These are phyloP conservation scores for Tricholoma matsutake DNA, from an alignment of 768 basidiomycete genomes.

Conservation along the genomic window DNA sequence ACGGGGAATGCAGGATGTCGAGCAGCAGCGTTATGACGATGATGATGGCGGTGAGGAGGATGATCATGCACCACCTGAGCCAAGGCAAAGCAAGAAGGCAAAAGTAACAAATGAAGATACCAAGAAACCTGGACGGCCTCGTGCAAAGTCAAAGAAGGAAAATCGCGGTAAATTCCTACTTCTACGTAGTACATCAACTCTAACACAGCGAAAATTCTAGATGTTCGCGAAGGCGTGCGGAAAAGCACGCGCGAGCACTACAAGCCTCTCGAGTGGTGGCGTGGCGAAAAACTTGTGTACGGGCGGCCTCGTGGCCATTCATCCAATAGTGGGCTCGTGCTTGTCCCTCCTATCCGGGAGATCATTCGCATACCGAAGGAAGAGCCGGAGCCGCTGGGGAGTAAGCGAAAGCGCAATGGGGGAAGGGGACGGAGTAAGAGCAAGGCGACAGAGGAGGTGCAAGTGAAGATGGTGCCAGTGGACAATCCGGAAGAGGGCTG, in stretches of 20 bases:
- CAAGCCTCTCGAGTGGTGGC: slow-evolving; percentile 86
- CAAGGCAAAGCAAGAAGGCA: slow-evolving; percentile 34
- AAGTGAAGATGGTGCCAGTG: slow-evolving; percentile 22
- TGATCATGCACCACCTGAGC: slow-evolving; percentile 24
- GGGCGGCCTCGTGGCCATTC: slow-evolving; percentile 39
- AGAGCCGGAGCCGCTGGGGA: slow-evolving; percentile 25
- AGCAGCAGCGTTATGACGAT: slow-evolving; percentile 27
- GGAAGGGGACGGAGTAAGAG: slow-evolving; percentile 54
- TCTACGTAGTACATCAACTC: background rate
- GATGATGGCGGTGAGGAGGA: slow-evolving; percentile 30
- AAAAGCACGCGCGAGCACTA: slow-evolving; percentile 68
- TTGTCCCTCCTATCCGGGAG: slow-evolving; percentile 63
- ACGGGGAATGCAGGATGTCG: slow-evolving; percentile 36
- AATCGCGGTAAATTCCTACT: slow-evolving; percentile 31
- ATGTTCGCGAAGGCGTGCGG: slow-evolving; percentile 54
- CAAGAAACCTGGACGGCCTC: slow-evolving; percentile 19
- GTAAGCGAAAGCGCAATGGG: slow-evolving; percentile 33
- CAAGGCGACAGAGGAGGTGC: slow-evolving; percentile 48
- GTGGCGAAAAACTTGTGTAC: slow-evolving; percentile 87
- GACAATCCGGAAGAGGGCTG: slow-evolving; percentile 72
- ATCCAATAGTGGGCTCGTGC: slow-evolving; percentile 40
- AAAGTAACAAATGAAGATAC: slow-evolving; percentile 23
- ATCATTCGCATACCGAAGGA: slow-evolving; percentile 51
- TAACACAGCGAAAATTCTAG: slow-evolving; percentile 17
- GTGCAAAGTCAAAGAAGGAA: slow-evolving; percentile 36